A percentile compares a stretch with the other conserved stretches of the same genome.
Evolutionary conservation across 2,329 filamentous ascomycete genomes (phyloP).

Genomic region (Alternaria dauci): DNA sequence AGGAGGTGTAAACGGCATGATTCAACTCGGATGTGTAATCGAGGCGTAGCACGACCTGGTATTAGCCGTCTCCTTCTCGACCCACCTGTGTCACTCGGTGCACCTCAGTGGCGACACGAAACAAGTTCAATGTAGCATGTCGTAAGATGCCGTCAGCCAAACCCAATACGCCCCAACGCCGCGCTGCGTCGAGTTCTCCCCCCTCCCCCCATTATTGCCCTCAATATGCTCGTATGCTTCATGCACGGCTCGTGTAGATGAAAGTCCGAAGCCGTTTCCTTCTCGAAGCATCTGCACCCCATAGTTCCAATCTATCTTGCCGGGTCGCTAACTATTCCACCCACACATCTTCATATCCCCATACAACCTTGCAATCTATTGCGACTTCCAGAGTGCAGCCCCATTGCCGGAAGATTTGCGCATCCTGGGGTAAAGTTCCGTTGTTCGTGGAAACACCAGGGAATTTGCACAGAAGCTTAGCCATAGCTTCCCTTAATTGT

Average conservation of each 20-base stretch:
- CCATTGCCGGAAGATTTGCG: conserved; percentile 45
- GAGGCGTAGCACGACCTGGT: conserved; percentile 21
- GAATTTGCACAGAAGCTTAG: conserved; percentile 25
- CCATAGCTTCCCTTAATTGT: conserved; percentile 27
- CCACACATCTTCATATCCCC: conserved; percentile 39
- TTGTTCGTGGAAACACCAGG: conserved; percentile 34
- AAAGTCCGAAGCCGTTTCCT: conserved; percentile 24
- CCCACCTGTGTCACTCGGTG: conserved; percentile 37
- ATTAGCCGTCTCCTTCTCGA: conserved; percentile 23
- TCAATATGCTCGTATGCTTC: conserved; percentile 27
- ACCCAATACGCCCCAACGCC: conserved; percentile 30
- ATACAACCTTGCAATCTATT: conserved; percentile 42
- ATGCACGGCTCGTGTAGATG: conserved; percentile 19
- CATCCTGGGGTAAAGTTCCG: conserved; percentile 43
- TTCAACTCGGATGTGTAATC: conserved; percentile 23
- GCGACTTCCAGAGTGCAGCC: conserved; percentile 27
- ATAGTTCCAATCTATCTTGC: conserved; percentile 45
- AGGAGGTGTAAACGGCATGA: not conserved
- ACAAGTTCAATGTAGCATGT: conserved; percentile 34
- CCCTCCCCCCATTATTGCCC: conserved; percentile 28
- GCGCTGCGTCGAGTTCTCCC: conserved; percentile 23
- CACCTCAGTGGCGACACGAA: conserved; percentile 41
- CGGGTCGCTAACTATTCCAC: conserved; percentile 27
- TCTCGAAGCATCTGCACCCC: conserved; percentile 46
- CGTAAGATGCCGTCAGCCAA: conserved; percentile 40